Conservation (phyloP, 768 basidiomycete species). For the Russula sp. region DNA sequence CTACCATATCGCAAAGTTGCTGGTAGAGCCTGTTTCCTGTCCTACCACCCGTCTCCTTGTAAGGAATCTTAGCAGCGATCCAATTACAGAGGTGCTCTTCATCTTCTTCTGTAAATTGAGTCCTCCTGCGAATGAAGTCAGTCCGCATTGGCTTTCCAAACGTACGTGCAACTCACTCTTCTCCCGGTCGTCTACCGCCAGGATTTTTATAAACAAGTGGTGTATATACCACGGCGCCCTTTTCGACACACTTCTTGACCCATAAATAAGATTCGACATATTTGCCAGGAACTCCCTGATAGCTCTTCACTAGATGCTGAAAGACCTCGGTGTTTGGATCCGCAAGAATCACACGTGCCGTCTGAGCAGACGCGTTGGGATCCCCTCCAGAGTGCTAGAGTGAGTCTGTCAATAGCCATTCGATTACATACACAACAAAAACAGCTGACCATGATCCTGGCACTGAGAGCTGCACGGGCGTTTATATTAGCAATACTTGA, state of each 20-base stretch:
- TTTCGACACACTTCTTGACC: constrained; percentile 81
- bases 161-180: constrained; percentile 53
- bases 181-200: constrained; percentile 72
- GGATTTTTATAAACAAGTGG: constrained; percentile 80
- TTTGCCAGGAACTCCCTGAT: constrained; percentile 64
- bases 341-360: constrained; percentile 70
- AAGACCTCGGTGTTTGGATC: constrained; percentile 77
- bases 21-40: constrained; percentile 82
- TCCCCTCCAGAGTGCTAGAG: constrained; percentile 75
- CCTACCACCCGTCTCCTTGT: constrained; percentile 74
- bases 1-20: constrained; percentile 68
- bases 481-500: constrained; percentile 75
- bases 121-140: constrained; percentile 45
- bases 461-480: constrained; percentile 56
- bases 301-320: constrained; percentile 62
- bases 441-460: constrained; percentile 59
- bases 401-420: neutral
- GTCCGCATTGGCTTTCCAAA: neutral
- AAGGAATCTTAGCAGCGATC: constrained; percentile 80
- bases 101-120: constrained; percentile 71
- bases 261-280: constrained; percentile 77
- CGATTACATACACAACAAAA: neutral
- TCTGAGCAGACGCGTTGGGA: constrained; percentile 61
- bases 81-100: constrained; percentile 69
- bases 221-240: constrained; percentile 57